Conservation (phyloP, 179 eudicot species). For the Actinidia arguta region DNA sequence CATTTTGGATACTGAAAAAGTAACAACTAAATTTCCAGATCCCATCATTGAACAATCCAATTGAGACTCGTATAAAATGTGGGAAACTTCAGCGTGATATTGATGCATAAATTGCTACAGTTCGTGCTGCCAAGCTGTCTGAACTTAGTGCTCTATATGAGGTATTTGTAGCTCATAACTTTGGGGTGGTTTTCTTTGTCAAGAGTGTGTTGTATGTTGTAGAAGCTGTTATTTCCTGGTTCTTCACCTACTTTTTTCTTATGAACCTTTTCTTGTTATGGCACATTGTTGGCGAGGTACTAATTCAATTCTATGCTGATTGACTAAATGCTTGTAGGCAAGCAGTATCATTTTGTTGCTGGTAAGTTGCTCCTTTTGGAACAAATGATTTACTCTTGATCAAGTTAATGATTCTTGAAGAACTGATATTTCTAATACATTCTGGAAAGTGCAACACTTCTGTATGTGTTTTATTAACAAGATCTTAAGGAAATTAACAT, state of each 20-base stretch:
- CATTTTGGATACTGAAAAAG: too few relatives aligned
- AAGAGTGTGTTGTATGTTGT: background rate
- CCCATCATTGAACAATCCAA: slow-evolving; percentile 71
- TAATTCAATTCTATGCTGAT: slow-evolving; percentile 15
- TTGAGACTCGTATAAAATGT: slow-evolving; percentile 87
- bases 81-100: slow-evolving; percentile 88
- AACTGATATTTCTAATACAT: background rate
- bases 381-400: background rate
- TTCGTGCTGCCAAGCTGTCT: slow-evolving; percentile 80
- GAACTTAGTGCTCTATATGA: slow-evolving; percentile 79
- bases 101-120: slow-evolving; percentile 75
- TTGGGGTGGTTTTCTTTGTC: background rate
- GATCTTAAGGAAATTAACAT: background rate
- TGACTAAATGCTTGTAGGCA: slow-evolving; percentile 31
- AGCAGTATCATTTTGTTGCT: slow-evolving; percentile 99
- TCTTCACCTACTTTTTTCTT: slow-evolving; percentile 8
- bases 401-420: background rate
- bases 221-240: slow-evolving; percentile 11
- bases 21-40: too few relatives aligned
- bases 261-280: slow-evolving; percentile 18
- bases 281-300: slow-evolving; percentile 24
- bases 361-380: slow-evolving; percentile 65
- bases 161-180: slow-evolving; percentile 47
- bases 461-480: background rate
- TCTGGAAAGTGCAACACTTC: background rate